phyloP scores from a whole-genome alignment of 2,329 filamentous ascomycete genomes.

The Thermothelomyces thermophilus region DNA sequence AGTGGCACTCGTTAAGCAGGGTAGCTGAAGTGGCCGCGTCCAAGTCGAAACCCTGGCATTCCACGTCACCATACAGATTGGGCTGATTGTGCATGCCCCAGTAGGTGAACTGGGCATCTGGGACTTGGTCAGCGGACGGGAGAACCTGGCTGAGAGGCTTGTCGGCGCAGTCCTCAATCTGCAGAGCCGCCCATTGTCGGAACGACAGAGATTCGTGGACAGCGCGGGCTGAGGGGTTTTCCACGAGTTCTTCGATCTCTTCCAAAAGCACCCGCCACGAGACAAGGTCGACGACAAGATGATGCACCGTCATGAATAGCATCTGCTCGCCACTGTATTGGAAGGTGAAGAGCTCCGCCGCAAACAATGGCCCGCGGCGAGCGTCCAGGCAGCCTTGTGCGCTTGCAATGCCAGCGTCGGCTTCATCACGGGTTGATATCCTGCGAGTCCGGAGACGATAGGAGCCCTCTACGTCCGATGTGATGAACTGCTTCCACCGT shows the following conservation, averaged over 20 bases:
- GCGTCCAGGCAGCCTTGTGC: conserved; percentile 26
- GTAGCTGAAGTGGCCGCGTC: conserved; percentile 28
- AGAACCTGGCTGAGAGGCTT: conserved; percentile 8
- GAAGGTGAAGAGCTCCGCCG: conserved; percentile 21
- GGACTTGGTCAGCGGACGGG: conserved; percentile 9
- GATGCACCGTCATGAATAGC: conserved; percentile 31
- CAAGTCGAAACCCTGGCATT: conserved; percentile 33
- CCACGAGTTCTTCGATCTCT: conserved; percentile 37
- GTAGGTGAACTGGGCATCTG: conserved; percentile 18
- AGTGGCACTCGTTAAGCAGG: conserved; percentile 27
- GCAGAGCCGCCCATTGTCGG: conserved; percentile 33
- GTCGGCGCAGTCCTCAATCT: conserved; percentile 28
- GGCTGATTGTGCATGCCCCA: conserved; percentile 24
- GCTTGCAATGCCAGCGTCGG: conserved; percentile 19
- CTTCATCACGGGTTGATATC: background rate
- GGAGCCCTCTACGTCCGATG: conserved; percentile 16
- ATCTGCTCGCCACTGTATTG: conserved; percentile 21
- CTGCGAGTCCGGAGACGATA: conserved; percentile 20
- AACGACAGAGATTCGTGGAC: conserved; percentile 28
- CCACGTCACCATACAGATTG: conserved; percentile 24
- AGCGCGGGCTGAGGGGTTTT: conserved; percentile 4
- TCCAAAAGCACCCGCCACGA: conserved; percentile 40
- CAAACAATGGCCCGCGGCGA: conserved; percentile 24
- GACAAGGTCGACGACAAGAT: conserved; percentile 38
- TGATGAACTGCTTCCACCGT: conserved; percentile 26